Base-by-base conservation (phyloP, 169 alveolate species). In the Plasmodium ovale region DNA sequence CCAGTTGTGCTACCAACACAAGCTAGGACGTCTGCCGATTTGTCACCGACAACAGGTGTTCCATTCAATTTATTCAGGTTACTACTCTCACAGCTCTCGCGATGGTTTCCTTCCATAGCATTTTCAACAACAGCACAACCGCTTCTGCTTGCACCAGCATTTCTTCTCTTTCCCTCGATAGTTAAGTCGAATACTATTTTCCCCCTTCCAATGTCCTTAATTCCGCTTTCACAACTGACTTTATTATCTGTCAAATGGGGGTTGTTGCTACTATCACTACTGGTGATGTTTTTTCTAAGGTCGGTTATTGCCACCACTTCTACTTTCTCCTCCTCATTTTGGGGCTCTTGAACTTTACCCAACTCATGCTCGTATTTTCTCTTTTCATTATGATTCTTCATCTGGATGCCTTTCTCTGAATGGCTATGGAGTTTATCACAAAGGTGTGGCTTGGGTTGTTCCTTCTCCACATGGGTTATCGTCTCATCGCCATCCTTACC, bases 101-200 rank as follows among this genome's bases (percentile, higher is more conserved):
- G n/a, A n/a, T n/a, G n/a, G n/a, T 60, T 60, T 21, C 19, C 56
- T 37, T 65, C 9, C 19, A 9, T 19, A 44, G 19, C 35, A 1
- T 39, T 23, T 7, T 60, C 29, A 27, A 27, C 44, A 60, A 60
- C 37, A 3, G 37, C n/a, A 60, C 21, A 12, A 3, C 21, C 16
- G 29, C 21, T 27, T 27, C n/a, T 56, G 21, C 1, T 19, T 5
- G n/a, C 27, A 56, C 21, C 29, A 4, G 67, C 2, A 56, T 27
- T 37, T 65, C 1, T 27, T 37, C 1, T 33, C 44, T 54, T 56
- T 51, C 27, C 21, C 67, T 16, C 37, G 72, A 0, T 33, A 0
- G 87, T 72, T 72, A 72, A 56, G 21, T 72, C 87, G 56, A 72
- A 72, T 27, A 72, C 25, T 2, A 72, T 51, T 54, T 56, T 39